Base-by-base conservation (phyloP, 2,329 filamentous ascomycete genomes). In the Phyllosticta ampelicida region DNA sequence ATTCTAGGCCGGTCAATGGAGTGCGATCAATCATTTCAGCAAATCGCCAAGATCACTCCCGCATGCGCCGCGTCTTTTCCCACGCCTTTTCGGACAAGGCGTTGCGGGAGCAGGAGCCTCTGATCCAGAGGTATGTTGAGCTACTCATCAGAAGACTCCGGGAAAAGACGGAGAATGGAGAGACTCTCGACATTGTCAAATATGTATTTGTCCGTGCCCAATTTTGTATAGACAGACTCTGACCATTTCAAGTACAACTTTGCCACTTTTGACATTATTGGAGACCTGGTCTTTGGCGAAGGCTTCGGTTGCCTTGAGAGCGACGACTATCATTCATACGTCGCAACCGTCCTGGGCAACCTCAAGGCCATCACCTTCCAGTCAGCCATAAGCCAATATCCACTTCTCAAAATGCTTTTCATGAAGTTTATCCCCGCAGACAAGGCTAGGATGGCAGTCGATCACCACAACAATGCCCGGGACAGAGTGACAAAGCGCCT, bases 1-100 rank as follows among this genome's bases (percentile, higher is more conserved):
- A 68, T 49, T 53, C 63, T 16, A 59, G 56, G 20, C 63, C 68
- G 1, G 52, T 65, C 19, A 73, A 72, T 60, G 70, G 68, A 1
- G 67, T 68, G 1, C 71, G 69, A 2, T 72, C 70, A 26, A 49
- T 73, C 58, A 69, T 70, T 13, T 70, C 68, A 63, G 67, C 74
- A 8, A 67, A 72, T 18, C 70, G 75, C 55, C 65, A 68, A 18
- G 63, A 68, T 58, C 74, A 77, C 63, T 66, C 69, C 5, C 66
- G 74, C 20, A 67, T 70, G 56, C 65, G 75, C 30, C 66, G 72
- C 29, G 65, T 72, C 10, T 66, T 75, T 2, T 69, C 73, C 5
- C 69, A 75, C 62, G 71, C 71, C 9, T 76, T 76, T 62, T 69
- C 66, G 5, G 69, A 73, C 52, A 70, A 71, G 59, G 72, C 72